Conservation (phyloP, 495 filamentous ascomycete genomes). For the Tuber melanosporum region DNA sequence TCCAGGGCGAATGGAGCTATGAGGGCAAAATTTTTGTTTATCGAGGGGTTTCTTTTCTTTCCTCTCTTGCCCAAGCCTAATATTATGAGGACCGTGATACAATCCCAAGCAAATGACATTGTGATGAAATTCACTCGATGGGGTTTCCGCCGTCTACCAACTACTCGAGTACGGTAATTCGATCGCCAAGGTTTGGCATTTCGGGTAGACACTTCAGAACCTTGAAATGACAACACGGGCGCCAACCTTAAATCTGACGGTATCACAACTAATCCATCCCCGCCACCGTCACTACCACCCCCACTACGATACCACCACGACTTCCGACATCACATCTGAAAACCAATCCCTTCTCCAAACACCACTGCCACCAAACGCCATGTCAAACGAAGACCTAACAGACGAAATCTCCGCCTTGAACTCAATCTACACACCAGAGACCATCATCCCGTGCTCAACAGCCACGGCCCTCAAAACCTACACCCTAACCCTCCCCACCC, state of each 20-base stretch:
- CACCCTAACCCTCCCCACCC: slow-evolving; percentile 50
- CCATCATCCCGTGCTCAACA: slow-evolving; percentile 47
- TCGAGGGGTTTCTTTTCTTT: slow-evolving; percentile 2
- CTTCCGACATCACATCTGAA: neutral
- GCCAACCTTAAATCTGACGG: neutral
- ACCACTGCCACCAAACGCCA: slow-evolving; percentile 38
- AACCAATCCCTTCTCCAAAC: neutral
- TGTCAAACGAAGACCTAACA: slow-evolving; percentile 62
- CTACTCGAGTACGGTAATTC: neutral
- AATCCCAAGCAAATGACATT: neutral
- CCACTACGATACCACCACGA: neutral
- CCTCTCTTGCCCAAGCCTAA: neutral
- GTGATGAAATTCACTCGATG: neutral
- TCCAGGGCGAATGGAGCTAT: neutral
- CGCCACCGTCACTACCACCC: neutral
- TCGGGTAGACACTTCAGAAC: neutral
- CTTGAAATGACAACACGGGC: neutral
- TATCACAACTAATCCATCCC: neutral
- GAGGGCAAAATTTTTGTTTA: neutral
- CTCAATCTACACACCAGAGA: slow-evolving; percentile 76
- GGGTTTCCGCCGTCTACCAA: neutral
- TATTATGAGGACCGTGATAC: neutral
- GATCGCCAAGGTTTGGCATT: neutral
- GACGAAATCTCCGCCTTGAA: slow-evolving; percentile 89
- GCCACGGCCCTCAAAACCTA: slow-evolving; percentile 23